Evolutionary conservation across 2,329 filamentous ascomycete species (phyloP), one percentile per base, ranked within the genome.

Genomic region (Xylariaceae sp.): DNA sequence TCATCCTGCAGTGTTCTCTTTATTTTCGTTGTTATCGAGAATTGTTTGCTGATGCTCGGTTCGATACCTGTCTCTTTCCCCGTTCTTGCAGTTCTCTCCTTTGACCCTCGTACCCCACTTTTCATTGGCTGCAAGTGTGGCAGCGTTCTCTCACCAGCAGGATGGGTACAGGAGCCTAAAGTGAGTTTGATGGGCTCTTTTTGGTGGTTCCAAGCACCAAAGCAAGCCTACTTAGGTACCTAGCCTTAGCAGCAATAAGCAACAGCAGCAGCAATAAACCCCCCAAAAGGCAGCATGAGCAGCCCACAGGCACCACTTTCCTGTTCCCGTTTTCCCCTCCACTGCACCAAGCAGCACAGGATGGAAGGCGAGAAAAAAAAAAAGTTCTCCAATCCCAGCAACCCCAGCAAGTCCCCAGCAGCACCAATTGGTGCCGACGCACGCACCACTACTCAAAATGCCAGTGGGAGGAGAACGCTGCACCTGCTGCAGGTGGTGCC

Each of bases 401-500:
- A 9, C 32, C 5, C 32, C 32, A 37, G 4, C 23, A 26, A 26
- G 26, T 29, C 26, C 26, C 26, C 26, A 52, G 37, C 32, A 14
- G 19, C 26, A 48, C 60, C 54, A 62, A 62, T 60, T 57, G 54
- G 60, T 56, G 49, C 54, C 52, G 52, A 54, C 52, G 60, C 54
- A 56, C 57, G 60, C 54, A 60, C 54, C 57, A 60, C 60, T 57
- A 56, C 57, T 62, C 54, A 62, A 62, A 62, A 62, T 62, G 57
- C 52, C 57, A 57, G 49, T 57, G 50, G 46, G 52, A 62, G 32
- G 32, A 37, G 32, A 37, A 37, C 32, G 32, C 32, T 47, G 42
- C 42, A 44, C 12, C 16, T 20, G 42, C 42, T 9, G 60, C 60
- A 56, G 57, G 57, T 54, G 54, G 57, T 57, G 58, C 57, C 57